Evolutionary conservation across 768 basidiomycete species (phyloP).

Genomic region (Albatrellus ellisii): DNA sequence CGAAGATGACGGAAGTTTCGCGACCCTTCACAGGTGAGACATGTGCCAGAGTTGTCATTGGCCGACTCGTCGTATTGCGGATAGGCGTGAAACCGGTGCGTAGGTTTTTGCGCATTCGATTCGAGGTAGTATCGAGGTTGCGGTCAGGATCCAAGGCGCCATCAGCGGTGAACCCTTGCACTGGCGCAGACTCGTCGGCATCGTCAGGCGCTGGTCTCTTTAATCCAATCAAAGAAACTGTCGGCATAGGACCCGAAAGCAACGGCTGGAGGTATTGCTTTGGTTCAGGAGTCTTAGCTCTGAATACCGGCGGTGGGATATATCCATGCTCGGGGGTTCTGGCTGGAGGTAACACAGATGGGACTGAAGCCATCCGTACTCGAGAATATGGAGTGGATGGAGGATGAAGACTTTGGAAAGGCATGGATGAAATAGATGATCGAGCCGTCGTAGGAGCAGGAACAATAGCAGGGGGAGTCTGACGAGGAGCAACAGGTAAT

Average conservation of each 20-base stretch:
- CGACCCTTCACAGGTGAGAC: conserved; percentile 36
- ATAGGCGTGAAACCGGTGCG: conserved; percentile 66
- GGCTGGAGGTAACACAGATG: conserved; percentile 29
- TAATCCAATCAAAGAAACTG: conserved; percentile 35
- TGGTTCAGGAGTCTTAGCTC: conserved; percentile 20
- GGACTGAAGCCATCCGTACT: conserved; percentile 26
- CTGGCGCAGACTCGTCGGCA: conserved; percentile 47
- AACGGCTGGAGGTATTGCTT: background rate
- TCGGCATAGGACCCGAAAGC: conserved; percentile 15
- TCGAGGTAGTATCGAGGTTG: conserved; percentile 29
- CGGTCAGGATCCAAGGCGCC: conserved; percentile 25
- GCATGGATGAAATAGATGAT: conserved; percentile 1
- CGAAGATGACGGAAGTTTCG: conserved; percentile 28
- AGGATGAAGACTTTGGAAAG: conserved; percentile 5
- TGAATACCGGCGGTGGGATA: conserved; percentile 13
- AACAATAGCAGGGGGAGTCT: conserved; percentile 6
- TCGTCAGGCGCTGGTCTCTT: conserved; percentile 72
- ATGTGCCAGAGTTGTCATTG: conserved; percentile 20
- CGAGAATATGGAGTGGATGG: conserved; percentile 5
- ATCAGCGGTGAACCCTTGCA: conserved; percentile 52
- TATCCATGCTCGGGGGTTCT: conserved; percentile 39
- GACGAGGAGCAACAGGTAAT: conserved; percentile 12
- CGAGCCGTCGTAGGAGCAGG: conserved; percentile 10
- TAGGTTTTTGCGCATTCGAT: conserved; percentile 46
- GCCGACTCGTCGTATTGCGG: conserved; percentile 34